These are phyloP conservation scores for Juglanconis juglandina DNA, from an alignment of 2,329 filamentous ascomycete species.

Conservation along the genomic window DNA sequence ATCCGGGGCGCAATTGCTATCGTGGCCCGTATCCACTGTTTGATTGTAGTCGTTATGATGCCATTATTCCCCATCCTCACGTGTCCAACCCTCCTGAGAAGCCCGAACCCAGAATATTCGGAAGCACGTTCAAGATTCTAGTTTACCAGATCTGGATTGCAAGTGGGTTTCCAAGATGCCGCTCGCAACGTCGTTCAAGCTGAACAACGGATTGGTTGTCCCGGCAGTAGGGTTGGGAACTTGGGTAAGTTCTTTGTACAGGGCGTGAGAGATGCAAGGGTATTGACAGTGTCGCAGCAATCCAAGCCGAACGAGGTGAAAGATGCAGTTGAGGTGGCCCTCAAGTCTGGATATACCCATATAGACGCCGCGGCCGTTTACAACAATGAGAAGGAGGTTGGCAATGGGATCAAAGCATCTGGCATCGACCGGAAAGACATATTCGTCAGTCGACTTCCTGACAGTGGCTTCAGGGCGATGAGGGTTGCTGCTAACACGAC, in stretches of 20 bases:
- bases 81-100: background rate
- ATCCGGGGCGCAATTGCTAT: background rate
- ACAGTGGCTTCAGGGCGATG: no score
- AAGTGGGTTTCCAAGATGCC: background rate
- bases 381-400: slow-evolving; percentile 62
- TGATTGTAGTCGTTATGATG: background rate
- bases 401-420: slow-evolving; percentile 41
- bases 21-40: background rate
- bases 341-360: slow-evolving; percentile 62
- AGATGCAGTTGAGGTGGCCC: slow-evolving; percentile 60
- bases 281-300: slow-evolving; percentile 38
- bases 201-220: slow-evolving; percentile 11
- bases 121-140: no score
- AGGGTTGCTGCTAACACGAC: no score
- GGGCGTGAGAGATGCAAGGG: no score
- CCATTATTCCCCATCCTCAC: background rate
- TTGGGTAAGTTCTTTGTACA: slow-evolving; percentile 5
- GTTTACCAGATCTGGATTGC: background rate
- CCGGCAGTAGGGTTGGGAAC: slow-evolving; percentile 15
- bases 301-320: slow-evolving; percentile 62
- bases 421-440: slow-evolving; percentile 54
- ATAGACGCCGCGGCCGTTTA: slow-evolving; percentile 55
- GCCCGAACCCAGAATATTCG: no score
- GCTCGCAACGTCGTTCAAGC: slow-evolving; percentile 10
- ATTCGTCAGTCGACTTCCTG: slow-evolving; percentile 37